A percentile compares a stretch with the other conserved stretches of the same genome.
Evolutionary conservation across 306 rosid genomes (phyloP).

Genomic region (Pterocarpus santalinus): DNA sequence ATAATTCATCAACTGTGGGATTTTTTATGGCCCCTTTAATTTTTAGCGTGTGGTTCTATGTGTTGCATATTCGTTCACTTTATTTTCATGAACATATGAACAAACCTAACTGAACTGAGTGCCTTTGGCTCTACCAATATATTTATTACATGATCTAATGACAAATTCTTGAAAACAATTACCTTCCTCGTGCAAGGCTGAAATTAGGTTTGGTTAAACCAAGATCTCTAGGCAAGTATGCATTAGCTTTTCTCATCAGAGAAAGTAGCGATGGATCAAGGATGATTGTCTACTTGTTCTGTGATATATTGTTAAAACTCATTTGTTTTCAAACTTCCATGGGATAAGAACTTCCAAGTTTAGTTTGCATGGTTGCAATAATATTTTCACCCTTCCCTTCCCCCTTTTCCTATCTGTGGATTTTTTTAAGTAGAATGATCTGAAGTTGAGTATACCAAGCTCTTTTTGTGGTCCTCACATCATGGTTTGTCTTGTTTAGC

Average conservation of each 20-base stretch:
- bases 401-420: conserved; percentile 1
- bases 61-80: neutral
- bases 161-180: conserved; percentile 9
- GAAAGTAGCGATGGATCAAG: neutral
- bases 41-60: neutral
- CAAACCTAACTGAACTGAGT: conserved; percentile 2
- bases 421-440: conserved; percentile 16
- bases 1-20: conserved; percentile 8
- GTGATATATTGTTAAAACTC: conserved; percentile 24
- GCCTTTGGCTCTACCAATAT: conserved; percentile 10
- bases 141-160: conserved; percentile 24
- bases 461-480: conserved; percentile 32
- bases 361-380: conserved; percentile 1
- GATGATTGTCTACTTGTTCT: conserved; percentile 26
- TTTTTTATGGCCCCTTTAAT: conserved; percentile 6
- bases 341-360: neutral
- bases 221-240: neutral
- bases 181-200: conserved; percentile 22
- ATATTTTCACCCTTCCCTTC: conserved; percentile 1
- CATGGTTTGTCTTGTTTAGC: conserved; percentile 21
- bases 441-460: conserved; percentile 3
- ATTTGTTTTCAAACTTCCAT: conserved; percentile 16
- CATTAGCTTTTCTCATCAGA: neutral
- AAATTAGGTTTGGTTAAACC: conserved; percentile 39
- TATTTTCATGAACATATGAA: conserved; percentile 10